Conservation (phyloP, 1,284 basidiomycete genomes). For the Ceratobasidium sp. region DNA sequence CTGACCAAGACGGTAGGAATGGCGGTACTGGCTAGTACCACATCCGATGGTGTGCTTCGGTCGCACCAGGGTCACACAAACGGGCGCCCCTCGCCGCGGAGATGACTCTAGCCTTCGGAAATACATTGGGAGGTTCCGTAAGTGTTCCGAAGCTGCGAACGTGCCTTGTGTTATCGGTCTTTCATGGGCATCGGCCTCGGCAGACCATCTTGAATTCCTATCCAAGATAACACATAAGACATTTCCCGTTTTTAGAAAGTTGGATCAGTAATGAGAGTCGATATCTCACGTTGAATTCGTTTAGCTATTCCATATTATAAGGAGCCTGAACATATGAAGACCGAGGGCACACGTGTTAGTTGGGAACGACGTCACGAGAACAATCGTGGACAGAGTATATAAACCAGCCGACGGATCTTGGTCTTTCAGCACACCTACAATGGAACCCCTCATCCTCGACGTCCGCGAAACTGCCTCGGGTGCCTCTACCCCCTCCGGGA, state of each 20-base stretch:
- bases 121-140: not conserved
- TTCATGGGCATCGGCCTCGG: conserved; percentile 7
- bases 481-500: not conserved
- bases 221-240: not conserved
- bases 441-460: conserved; percentile 43
- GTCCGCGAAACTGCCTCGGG: conserved; percentile 14
- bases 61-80: not conserved
- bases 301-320: conserved; percentile 30
- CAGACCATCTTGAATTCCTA: not conserved
- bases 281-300: conserved; percentile 17
- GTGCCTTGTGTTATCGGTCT: conserved; percentile 11
- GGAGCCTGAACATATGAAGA: not conserved
- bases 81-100: not conserved
- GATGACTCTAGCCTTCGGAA: not conserved
- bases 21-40: not conserved
- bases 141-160: not conserved
- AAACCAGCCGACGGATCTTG: conserved; percentile 33
- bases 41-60: conserved; percentile 12
- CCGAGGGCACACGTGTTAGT: conserved; percentile 15
- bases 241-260: not conserved
- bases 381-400: conserved; percentile 2
- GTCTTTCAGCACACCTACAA: conserved; percentile 22
- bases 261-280: not conserved
- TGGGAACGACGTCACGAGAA: conserved; percentile 34
- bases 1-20: not conserved